phyloP scores from a whole-genome alignment of 192 early-diverging fungal genomes.

The Chytriomyces sp. region DNA sequence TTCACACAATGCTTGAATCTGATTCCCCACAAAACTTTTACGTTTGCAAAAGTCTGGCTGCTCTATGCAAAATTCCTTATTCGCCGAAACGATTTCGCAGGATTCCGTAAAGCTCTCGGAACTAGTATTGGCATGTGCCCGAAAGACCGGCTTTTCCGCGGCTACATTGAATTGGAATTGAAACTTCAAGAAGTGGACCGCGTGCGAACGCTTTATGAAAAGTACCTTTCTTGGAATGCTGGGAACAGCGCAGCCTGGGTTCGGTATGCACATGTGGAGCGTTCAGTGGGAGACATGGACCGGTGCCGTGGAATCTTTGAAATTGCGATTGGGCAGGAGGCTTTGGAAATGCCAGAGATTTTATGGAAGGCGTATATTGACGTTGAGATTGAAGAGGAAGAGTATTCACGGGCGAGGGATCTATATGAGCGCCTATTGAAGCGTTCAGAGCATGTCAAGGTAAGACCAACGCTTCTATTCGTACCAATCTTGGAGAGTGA shows the following conservation, averaged over 20 bases:
- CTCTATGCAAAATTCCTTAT: conserved; percentile 92
- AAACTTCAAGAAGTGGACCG: conserved; percentile 94
- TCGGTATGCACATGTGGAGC: conserved; percentile 93
- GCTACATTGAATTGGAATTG: conserved; percentile 96
- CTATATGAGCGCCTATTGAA: conserved; percentile 87
- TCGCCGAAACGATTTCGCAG: conserved; percentile 70
- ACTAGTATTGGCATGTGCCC: conserved; percentile 85
- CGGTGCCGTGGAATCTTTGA: conserved; percentile 88
- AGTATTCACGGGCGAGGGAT: conserved; percentile 75
- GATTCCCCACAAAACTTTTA: conserved; percentile 93
- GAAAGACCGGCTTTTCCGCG: conserved; percentile 91
- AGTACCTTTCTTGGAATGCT: conserved; percentile 87
- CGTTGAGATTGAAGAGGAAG: conserved; percentile 84
- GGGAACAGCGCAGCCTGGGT: conserved; percentile 94
- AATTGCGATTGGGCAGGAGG: conserved; percentile 85
- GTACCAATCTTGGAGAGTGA: neutral
- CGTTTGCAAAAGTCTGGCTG: conserved; percentile 98
- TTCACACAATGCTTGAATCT: conserved; percentile 81
- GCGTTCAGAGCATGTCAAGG: conserved; percentile 94
- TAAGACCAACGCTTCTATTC: too few relatives aligned
- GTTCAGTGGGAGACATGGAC: conserved; percentile 82
- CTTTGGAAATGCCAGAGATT: conserved; percentile 97
- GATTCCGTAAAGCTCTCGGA: conserved; percentile 83
- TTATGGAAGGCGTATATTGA: conserved; percentile 99
- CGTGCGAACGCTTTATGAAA: conserved; percentile 85